Conservation (phyloP, 2,329 filamentous ascomycete species). For the Venturiaceae sp. region DNA sequence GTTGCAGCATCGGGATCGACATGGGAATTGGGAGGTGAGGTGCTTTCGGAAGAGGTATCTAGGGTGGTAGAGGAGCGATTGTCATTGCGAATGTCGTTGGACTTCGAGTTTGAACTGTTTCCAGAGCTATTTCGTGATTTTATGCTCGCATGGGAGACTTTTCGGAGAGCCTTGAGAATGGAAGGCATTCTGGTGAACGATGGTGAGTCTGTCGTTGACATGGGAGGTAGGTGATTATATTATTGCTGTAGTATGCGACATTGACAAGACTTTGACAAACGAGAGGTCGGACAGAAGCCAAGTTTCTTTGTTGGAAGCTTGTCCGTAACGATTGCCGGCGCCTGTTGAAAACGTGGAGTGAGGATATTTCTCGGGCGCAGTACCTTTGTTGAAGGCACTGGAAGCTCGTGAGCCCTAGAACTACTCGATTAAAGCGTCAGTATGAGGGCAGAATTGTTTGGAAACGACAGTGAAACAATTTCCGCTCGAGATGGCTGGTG, state of each 20-base stretch:
- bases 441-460: background rate
- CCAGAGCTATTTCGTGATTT: slow-evolving; percentile 3
- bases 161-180: background rate
- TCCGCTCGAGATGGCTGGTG: background rate
- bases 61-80: slow-evolving; percentile 7
- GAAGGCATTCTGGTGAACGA: slow-evolving; percentile 3
- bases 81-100: background rate
- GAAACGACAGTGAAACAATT: background rate
- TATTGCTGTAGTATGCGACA: slow-evolving; percentile 1
- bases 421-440: background rate
- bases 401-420: background rate
- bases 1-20: background rate
- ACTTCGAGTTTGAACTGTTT: background rate
- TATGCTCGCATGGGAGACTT: slow-evolving; percentile 1
- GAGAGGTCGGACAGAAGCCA: too few relatives aligned
- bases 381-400: too few relatives aligned
- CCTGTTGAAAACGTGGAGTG: background rate
- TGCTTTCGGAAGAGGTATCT: slow-evolving; percentile 3
- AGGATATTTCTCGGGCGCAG: background rate
- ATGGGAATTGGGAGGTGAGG: slow-evolving; percentile 3
- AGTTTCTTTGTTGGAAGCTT: too few relatives aligned
- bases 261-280: background rate
- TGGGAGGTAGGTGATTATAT: background rate
- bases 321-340: background rate
- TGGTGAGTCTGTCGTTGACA: background rate